Evolutionary conservation across 768 basidiomycete genomes (phyloP).

Genomic region (Boletellus ananas): DNA sequence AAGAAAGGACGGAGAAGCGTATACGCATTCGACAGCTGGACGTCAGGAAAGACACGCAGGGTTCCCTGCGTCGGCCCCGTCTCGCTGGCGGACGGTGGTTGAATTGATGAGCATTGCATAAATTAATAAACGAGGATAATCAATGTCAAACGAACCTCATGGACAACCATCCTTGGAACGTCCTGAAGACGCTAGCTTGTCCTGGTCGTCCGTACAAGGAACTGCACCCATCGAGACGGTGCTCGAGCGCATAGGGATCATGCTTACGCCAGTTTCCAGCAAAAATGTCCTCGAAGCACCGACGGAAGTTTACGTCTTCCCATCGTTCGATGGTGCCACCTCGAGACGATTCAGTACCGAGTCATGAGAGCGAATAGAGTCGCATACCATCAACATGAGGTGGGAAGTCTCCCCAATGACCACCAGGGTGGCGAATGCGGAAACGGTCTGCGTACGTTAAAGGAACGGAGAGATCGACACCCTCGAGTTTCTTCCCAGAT

Average conservation of each 20-base stretch:
- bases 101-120: background rate
- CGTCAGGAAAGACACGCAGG: constrained; percentile 62
- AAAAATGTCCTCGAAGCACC: constrained; percentile 60
- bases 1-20: constrained; percentile 77
- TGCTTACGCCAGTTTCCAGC: constrained; percentile 59
- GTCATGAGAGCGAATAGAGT: constrained; percentile 10
- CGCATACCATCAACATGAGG: constrained; percentile 51
- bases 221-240: constrained; percentile 55
- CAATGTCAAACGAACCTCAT: constrained; percentile 44
- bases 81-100: constrained; percentile 36
- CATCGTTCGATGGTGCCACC: constrained; percentile 76
- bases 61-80: constrained; percentile 70
- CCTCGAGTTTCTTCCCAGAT: constrained; percentile 36
- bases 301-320: constrained; percentile 58
- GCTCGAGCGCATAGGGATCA: constrained; percentile 62
- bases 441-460: constrained; percentile 72
- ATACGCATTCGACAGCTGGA: constrained; percentile 66
- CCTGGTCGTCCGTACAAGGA: constrained; percentile 59
- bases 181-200: constrained; percentile 53
- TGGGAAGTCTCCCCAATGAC: constrained; percentile 49
- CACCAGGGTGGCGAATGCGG: constrained; percentile 67
- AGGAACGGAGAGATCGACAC: constrained; percentile 58
- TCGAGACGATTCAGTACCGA: constrained; percentile 11
- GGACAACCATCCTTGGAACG: constrained; percentile 78
- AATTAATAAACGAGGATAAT: background rate